phyloP scores from a whole-genome alignment of 495 filamentous ascomycete genomes.

The Trichoderma gamsii region DNA sequence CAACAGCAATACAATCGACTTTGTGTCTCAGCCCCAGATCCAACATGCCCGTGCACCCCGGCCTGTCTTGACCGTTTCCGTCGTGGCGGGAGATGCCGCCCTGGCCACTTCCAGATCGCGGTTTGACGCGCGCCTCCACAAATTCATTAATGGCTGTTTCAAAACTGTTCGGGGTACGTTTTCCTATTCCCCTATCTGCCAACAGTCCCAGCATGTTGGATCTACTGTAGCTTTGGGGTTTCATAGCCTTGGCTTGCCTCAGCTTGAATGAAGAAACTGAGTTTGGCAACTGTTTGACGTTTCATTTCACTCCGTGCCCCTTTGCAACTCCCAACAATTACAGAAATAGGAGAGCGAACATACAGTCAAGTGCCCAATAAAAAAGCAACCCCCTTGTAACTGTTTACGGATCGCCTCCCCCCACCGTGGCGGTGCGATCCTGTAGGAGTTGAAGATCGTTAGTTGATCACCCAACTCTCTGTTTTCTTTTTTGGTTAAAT shows the following conservation, averaged over 20 bases:
- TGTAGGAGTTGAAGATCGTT: too few relatives aligned
- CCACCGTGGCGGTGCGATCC: too few relatives aligned
- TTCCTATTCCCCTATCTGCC: not conserved
- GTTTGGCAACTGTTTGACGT: not conserved
- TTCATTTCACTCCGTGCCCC: not conserved
- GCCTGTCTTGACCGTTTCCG: conserved; percentile 8
- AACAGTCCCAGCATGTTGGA: not conserved
- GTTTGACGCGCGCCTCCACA: conserved; percentile 7
- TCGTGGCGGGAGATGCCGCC: not conserved
- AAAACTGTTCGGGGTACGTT: not conserved
- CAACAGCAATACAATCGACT: not conserved
- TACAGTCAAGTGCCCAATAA: too few relatives aligned
- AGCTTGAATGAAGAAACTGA: not conserved
- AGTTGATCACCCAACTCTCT: too few relatives aligned
- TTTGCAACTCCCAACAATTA: not conserved
- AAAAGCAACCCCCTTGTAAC: too few relatives aligned
- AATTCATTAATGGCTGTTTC: not conserved
- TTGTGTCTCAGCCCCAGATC: not conserved
- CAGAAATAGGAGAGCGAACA: too few relatives aligned
- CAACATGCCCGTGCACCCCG: not conserved
- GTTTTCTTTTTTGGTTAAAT: too few relatives aligned
- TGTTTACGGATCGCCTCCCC: too few relatives aligned
- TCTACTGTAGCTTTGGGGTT: not conserved
- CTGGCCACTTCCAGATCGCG: not conserved
- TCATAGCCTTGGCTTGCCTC: not conserved